Percentiles rank a stretch among this genome's conserved stretches.
Evolutionary conservation across 2,329 filamentous ascomycete species (phyloP).

Genomic region (Aureobasidium uvarum): DNA sequence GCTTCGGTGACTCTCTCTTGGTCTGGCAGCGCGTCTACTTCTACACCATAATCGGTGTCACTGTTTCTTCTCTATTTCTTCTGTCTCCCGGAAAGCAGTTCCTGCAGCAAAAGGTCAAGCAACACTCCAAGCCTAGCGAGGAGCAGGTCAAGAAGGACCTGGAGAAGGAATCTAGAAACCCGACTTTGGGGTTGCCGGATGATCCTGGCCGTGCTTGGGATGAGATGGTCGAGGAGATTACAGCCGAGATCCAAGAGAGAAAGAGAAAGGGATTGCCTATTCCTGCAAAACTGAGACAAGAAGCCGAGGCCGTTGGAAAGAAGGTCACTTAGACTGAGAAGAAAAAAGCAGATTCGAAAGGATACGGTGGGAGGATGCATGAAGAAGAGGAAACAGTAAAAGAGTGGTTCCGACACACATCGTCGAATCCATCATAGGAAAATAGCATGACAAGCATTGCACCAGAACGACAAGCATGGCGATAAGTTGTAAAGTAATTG

Average conservation of each 20-base stretch:
- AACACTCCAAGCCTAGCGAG: conserved; percentile 36
- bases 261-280: conserved; percentile 47
- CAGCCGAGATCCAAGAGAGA: conserved; percentile 65
- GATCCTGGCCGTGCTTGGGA: conserved; percentile 74
- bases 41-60: conserved; percentile 71
- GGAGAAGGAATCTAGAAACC: conserved; percentile 43
- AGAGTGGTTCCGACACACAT: background rate
- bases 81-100: conserved; percentile 69
- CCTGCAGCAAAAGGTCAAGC: conserved; percentile 40
- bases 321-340: conserved; percentile 6
- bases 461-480: background rate
- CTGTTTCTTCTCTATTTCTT: conserved; percentile 69
- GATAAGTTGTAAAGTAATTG: background rate
- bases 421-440: background rate
- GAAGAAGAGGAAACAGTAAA: background rate
- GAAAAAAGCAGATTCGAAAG: background rate
- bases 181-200: conserved; percentile 66
- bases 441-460: background rate
- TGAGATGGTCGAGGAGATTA: conserved; percentile 74
- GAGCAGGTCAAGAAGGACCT: conserved; percentile 38
- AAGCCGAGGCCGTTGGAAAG: conserved; percentile 29
- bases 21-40: conserved; percentile 89
- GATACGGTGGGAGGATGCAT: background rate
- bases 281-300: conserved; percentile 53
- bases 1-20: conserved; percentile 65